These are phyloP conservation scores for Fonsecaea nubica DNA, from an alignment of 2,329 filamentous ascomycete genomes.

Conservation along the genomic window DNA sequence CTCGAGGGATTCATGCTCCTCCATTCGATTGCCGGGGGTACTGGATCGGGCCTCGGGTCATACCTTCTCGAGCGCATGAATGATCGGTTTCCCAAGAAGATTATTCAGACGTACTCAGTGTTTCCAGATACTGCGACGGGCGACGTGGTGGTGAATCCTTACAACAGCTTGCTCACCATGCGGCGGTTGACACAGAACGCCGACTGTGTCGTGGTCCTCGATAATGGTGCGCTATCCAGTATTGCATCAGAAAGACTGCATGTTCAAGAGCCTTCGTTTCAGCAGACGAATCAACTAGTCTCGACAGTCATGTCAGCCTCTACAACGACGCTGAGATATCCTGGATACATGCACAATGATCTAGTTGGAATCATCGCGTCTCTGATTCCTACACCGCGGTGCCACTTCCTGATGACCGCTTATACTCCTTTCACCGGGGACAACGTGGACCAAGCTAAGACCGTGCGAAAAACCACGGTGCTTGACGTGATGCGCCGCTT, in stretches of 20 bases:
- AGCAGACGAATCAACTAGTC: constrained; percentile 96
- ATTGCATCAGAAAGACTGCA: constrained; percentile 95
- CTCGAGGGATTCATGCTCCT: constrained; percentile 99
- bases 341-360: constrained; percentile 99
- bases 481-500: constrained; percentile 96
- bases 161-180: constrained; percentile 95
- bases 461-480: constrained; percentile 96
- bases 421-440: constrained; percentile 98
- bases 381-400: constrained; percentile 92
- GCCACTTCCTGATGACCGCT: constrained; percentile 97
- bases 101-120: constrained; percentile 98
- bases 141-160: constrained; percentile 96
- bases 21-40: constrained; percentile 96
- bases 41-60: constrained; percentile 92
- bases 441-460: constrained; percentile 95
- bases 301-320: constrained; percentile 99
- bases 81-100: constrained; percentile 96
- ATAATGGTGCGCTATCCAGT: constrained; percentile 90
- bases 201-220: constrained; percentile 94
- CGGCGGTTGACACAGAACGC: constrained; percentile 91
- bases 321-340: constrained; percentile 94
- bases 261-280: constrained; percentile 92
- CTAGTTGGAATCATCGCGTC: constrained; percentile 95
- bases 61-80: constrained; percentile 95
- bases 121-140: constrained; percentile 91